Conservation (phyloP, 371 early-diverging fungal species). For the Mortierella sp. region DNA sequence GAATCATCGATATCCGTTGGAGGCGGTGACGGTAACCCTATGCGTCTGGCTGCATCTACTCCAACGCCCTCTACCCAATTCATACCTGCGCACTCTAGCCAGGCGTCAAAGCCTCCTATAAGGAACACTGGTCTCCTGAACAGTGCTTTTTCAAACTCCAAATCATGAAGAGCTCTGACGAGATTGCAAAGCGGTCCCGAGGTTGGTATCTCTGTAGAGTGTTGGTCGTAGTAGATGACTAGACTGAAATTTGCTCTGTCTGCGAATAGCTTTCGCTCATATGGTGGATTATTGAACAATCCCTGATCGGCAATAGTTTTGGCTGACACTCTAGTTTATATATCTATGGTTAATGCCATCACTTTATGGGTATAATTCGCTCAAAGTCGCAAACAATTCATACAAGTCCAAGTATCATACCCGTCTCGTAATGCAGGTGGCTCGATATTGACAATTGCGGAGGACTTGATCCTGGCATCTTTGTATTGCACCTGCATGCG, state of each 20-base stretch:
- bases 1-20: neutral
- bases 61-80: conserved; percentile 55
- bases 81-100: conserved; percentile 66
- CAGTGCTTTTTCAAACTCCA: conserved; percentile 66
- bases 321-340: conserved; percentile 54
- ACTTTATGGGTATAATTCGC: neutral
- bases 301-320: conserved; percentile 61
- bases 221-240: conserved; percentile 82
- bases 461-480: conserved; percentile 79
- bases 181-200: conserved; percentile 37
- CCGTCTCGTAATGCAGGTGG: conserved; percentile 74
- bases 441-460: conserved; percentile 82
- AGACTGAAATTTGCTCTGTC: conserved; percentile 78
- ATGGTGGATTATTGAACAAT: conserved; percentile 60
- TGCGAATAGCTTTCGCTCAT: conserved; percentile 71
- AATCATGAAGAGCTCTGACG: conserved; percentile 67
- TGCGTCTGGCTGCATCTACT: conserved; percentile 20
- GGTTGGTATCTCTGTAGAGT: conserved; percentile 16
- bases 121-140: conserved; percentile 72
- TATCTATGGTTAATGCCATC: neutral
- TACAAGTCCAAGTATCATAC: conserved; percentile 50
- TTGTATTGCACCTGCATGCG: conserved; percentile 76
- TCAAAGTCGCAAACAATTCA: neutral
- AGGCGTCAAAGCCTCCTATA: conserved; percentile 83
- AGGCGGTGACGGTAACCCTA: conserved; percentile 27